A percentile compares a stretch with the other conserved stretches of the same genome.
phyloP scores from a whole-genome alignment of 2,329 filamentous ascomycete species.

The Ceratocystiopsis brevicomis region DNA sequence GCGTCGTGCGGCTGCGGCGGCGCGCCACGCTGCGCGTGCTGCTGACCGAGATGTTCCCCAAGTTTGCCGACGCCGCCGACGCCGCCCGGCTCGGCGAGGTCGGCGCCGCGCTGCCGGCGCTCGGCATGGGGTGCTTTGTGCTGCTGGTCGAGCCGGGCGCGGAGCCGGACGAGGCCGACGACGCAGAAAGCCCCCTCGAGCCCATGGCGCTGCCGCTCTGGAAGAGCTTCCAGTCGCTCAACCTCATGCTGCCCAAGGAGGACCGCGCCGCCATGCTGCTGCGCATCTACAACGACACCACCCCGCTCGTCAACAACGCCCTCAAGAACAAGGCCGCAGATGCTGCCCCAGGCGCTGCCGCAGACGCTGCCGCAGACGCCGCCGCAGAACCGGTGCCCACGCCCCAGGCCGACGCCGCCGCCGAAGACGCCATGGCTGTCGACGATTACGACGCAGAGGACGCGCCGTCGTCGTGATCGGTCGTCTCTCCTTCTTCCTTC shows the following conservation, averaged over 20 bases:
- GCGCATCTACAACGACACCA: constrained; percentile 75
- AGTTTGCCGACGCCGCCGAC: constrained; percentile 57
- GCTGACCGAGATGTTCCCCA: constrained; percentile 92
- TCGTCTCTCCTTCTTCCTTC: no score
- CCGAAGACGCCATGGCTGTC: neutral
- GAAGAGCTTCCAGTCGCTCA: constrained; percentile 80
- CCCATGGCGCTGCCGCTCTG: constrained; percentile 79
- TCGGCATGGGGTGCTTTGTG: constrained; percentile 83
- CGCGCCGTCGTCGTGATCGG: constrained; percentile 6
- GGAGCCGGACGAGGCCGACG: constrained; percentile 1
- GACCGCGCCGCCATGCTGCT: constrained; percentile 84
- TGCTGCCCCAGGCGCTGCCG: constrained; percentile 3
- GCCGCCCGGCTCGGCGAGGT: constrained; percentile 65
- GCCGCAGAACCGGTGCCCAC: constrained; percentile 1
- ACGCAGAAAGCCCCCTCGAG: constrained; percentile 27
- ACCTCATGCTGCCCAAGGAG: constrained; percentile 96
- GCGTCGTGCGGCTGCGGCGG: constrained; percentile 56
- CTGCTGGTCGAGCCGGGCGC: constrained; percentile 52
- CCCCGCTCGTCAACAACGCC: constrained; percentile 57
- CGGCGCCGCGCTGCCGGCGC: constrained; percentile 58
- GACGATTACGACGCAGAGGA: constrained; percentile 9
- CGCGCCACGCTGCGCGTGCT: constrained; percentile 66
- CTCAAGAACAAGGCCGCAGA: constrained; percentile 30
- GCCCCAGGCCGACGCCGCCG: neutral
- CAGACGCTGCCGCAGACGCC: neutral